Evolutionary conservation across 2,329 filamentous ascomycete species (phyloP).

Genomic region (Trichoderma brevicompactum): DNA sequence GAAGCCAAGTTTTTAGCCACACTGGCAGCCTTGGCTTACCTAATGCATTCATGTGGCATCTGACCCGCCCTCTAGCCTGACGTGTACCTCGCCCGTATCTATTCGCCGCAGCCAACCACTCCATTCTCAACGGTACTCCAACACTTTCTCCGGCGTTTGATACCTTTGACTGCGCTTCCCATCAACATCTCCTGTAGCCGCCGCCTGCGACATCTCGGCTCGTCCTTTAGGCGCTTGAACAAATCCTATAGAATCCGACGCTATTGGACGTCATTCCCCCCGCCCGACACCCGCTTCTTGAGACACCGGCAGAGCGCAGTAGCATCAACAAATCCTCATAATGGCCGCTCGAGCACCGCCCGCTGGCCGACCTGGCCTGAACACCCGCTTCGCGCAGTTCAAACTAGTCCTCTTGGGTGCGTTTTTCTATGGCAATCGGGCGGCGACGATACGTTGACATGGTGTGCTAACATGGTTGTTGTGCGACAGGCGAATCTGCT

Average conservation of each 20-base stretch:
- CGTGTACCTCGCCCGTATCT: slow-evolving; percentile 32
- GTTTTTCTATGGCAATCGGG: slow-evolving; percentile 37
- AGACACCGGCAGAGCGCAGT: slow-evolving; percentile 31
- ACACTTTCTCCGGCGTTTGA: slow-evolving; percentile 11
- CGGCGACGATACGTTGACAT: slow-evolving; percentile 27
- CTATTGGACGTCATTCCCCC: neutral
- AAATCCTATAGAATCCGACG: slow-evolving; percentile 1
- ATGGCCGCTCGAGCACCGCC: slow-evolving; percentile 85
- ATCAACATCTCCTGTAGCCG: slow-evolving; percentile 11
- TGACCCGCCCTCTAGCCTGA: slow-evolving; percentile 30
- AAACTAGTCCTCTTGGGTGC: slow-evolving; percentile 95
- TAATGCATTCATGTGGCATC: slow-evolving; percentile 28
- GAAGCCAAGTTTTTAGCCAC: neutral
- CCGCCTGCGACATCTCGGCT: neutral
- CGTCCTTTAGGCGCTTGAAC: neutral
- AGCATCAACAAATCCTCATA: slow-evolving; percentile 41
- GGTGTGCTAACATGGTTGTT: slow-evolving; percentile 28
- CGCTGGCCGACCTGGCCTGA: slow-evolving; percentile 64
- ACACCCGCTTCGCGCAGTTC: slow-evolving; percentile 96
- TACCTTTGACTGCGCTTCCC: slow-evolving; percentile 16
- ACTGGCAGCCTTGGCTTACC: slow-evolving; percentile 26
- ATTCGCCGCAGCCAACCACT: slow-evolving; percentile 32
- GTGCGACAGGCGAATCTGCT: slow-evolving; percentile 82
- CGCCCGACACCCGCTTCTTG: slow-evolving; percentile 5
- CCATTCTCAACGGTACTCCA: slow-evolving; percentile 28